Conservation (phyloP, 257 asterid genomes). For the Nicotiana obtusifolia region DNA sequence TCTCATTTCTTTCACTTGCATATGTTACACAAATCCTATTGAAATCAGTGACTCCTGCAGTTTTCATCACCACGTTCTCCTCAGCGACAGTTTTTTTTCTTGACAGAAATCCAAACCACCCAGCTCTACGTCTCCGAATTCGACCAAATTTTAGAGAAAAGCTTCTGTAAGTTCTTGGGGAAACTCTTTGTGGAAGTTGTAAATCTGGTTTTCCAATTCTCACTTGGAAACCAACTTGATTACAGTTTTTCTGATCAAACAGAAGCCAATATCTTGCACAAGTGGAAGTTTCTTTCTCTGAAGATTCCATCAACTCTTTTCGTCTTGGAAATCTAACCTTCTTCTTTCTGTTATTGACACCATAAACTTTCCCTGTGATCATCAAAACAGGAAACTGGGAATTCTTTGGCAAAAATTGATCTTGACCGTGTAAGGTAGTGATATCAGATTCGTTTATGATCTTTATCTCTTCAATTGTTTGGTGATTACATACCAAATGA, state of each 20-base stretch:
- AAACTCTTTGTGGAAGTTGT: constrained; percentile 29
- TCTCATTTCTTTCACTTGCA: constrained; percentile 71
- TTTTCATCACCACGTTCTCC: constrained; percentile 47
- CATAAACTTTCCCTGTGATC: constrained; percentile 58
- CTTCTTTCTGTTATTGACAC: constrained; percentile 28
- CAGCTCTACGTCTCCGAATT: constrained; percentile 35
- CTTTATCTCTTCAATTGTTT: constrained; percentile 57
- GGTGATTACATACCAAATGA: constrained; percentile 62
- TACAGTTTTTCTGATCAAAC: constrained; percentile 60
- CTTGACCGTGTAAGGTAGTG: constrained; percentile 16
- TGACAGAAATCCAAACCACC: constrained; percentile 38
- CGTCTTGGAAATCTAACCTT: background rate
- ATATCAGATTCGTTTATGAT: constrained; percentile 29
- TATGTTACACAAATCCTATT: constrained; percentile 70
- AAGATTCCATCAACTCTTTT: background rate
- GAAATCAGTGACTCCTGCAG: constrained; percentile 30
- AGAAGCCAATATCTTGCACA: constrained; percentile 68
- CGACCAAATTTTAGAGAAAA: constrained; percentile 37
- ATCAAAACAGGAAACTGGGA: constrained; percentile 36
- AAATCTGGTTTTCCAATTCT: constrained; percentile 52
- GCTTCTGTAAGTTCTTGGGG: constrained; percentile 50
- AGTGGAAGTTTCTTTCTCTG: constrained; percentile 27
- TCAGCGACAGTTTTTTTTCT: constrained; percentile 32
- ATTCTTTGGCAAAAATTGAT: background rate
- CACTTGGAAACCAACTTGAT: constrained; percentile 72